Evolutionary conservation across 2,329 filamentous ascomycete genomes (phyloP), one percentile per base, ranked within the genome.

Genomic region (Fusarium paranaense): DNA sequence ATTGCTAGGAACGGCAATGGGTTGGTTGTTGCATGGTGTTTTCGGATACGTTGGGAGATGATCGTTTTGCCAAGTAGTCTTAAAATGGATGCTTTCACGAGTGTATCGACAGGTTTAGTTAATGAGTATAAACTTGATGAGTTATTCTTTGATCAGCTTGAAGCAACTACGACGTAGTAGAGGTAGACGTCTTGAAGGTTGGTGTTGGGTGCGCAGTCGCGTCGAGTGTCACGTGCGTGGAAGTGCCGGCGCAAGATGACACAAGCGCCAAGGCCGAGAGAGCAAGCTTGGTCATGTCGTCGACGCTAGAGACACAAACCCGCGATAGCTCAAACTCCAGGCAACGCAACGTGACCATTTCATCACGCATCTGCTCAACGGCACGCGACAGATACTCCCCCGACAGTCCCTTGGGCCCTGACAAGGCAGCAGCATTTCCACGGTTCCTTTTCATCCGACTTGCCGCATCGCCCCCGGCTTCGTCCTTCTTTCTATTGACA

Each of bases 191-290:
- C 27, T 22, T 33, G 18, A 32, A 20, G 27, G 9, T 38, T 37
- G 33, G 20, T 25, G 54, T 38, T 25, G n/a, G 8, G 6, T 18
- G 20, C 32, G 32, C n/a, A 18, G 61, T 57, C 50, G 56, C 20
- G 59, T 65, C 58, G 57, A n/a, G 7, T 58, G 69, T 82, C 80
- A 82, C 80, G 81, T 81, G 80, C 76, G 60, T 47, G 45, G 64
- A 66, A 74, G 69, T 70, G 56, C 63, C 64, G 62, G 70, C 65
- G 67, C 68, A 74, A 73, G 72, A 81, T 82, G 81, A 82, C 76
- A 80, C 78, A 79, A 79, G 72, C 67, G 74, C 74, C 74, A 64
- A 72, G 69, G 30, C 59, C 32, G 42, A 77, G 71, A 77, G 71
- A 79, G 20, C 42, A 27, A 47, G 76, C 76, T 80, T 77, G 78